Evolutionary conservation across 805 yeast species (phyloP).

Genomic region (Candida easanensis): DNA sequence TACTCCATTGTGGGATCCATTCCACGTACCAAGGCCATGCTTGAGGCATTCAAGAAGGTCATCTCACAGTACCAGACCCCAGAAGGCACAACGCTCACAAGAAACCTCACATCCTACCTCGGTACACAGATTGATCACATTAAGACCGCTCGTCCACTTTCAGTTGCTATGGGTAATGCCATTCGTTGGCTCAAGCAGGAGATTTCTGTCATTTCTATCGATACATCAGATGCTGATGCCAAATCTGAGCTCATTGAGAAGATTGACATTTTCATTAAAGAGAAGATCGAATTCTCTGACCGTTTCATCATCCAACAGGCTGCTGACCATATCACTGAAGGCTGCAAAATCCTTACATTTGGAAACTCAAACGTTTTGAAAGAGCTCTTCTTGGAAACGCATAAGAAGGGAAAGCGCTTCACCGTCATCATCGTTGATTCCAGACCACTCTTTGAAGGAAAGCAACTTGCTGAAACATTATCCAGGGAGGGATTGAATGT

Average conservation of each 20-base stretch:
- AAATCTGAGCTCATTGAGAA: slow-evolving; percentile 58
- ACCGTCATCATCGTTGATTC: slow-evolving; percentile 87
- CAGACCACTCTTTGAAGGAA: slow-evolving; percentile 92
- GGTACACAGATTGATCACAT: slow-evolving; percentile 91
- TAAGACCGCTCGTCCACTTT: slow-evolving; percentile 85
- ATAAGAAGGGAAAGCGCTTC: slow-evolving; percentile 63
- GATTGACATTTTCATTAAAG: slow-evolving; percentile 80
- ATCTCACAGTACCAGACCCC: slow-evolving; percentile 84
- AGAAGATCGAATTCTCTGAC: slow-evolving; percentile 81
- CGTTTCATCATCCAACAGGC: slow-evolving; percentile 80
- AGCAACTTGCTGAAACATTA: slow-evolving; percentile 64
- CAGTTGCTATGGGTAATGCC: slow-evolving; percentile 96
- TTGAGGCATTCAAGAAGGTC: slow-evolving; percentile 77
- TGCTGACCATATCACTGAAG: slow-evolving; percentile 68
- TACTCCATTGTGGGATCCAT: slow-evolving; percentile 89
- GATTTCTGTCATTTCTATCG: slow-evolving; percentile 78
- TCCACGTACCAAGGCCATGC: slow-evolving; percentile 79
- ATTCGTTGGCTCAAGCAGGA: slow-evolving; percentile 96
- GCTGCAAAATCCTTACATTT: slow-evolving; percentile 78
- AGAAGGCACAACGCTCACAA: slow-evolving; percentile 74
- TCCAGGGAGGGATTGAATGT: slow-evolving; percentile 60
- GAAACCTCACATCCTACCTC: slow-evolving; percentile 84
- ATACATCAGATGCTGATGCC: slow-evolving; percentile 54
- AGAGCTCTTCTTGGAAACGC: slow-evolving; percentile 69
- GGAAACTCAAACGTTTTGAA: slow-evolving; percentile 85